These are phyloP conservation scores for Acanthochlamys bracteata DNA, from an alignment of 106 monocot genomes.

Conservation along the genomic window DNA sequence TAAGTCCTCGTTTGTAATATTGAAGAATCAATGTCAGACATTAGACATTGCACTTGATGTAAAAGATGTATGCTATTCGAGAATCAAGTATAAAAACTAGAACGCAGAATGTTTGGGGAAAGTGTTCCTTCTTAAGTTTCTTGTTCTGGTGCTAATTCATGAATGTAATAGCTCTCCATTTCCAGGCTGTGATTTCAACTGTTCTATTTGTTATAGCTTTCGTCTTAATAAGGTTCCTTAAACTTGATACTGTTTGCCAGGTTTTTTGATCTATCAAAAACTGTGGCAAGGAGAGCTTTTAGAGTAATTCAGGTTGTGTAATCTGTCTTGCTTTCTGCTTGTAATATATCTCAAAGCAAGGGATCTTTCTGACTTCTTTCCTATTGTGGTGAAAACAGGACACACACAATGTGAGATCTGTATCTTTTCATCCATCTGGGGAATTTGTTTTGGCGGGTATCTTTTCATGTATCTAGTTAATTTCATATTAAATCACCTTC, in stretches of 20 bases:
- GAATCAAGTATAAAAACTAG: too few species aligned
- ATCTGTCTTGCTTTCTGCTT: background rate
- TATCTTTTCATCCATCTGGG: constrained; percentile 97
- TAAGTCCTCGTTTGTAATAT: too few species aligned
- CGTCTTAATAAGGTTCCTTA: too few species aligned
- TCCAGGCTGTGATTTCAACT: too few species aligned
- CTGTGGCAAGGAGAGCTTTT: constrained; percentile 80
- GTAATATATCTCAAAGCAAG: background rate
- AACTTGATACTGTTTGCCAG: constrained; percentile 22
- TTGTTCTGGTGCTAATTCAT: too few species aligned
- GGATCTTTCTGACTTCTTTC: background rate
- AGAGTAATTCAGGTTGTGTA: constrained; percentile 89
- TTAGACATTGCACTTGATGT: too few species aligned
- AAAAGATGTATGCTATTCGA: too few species aligned
- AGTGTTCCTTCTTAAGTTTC: too few species aligned
- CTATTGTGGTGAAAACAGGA: constrained; percentile 34
- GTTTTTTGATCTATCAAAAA: constrained; percentile 95
- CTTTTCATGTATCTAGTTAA: background rate
- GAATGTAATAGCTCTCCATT: too few species aligned
- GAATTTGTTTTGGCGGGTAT: constrained; percentile 86
- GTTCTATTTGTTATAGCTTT: too few species aligned
- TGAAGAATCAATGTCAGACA: too few species aligned
- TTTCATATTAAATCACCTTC: background rate
- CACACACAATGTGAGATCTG: constrained; percentile 95
- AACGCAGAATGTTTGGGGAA: too few species aligned